These are phyloP conservation scores for Acer campestre DNA, from an alignment of 345 rosid genomes.

Conservation along the genomic window DNA sequence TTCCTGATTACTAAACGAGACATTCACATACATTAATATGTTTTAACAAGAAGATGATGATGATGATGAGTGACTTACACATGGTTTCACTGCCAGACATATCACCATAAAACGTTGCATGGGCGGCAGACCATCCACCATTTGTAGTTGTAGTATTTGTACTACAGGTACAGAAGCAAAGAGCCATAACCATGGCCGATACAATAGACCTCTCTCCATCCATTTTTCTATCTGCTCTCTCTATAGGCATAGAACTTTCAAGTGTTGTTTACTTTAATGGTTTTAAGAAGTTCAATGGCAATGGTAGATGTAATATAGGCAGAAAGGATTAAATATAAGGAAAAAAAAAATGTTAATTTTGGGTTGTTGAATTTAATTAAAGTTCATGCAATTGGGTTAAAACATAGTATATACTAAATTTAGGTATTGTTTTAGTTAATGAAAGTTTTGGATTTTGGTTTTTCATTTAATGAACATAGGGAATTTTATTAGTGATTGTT, in stretches of 20 bases:
- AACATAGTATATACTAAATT: no score
- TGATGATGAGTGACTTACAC: background rate
- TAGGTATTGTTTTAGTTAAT: no score
- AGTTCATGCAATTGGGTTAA: no score
- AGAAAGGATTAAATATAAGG: no score
- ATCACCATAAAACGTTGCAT: slow-evolving; percentile 20
- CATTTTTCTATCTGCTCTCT: background rate
- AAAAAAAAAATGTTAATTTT: background rate
- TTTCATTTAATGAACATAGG: no score
- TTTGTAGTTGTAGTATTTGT: background rate
- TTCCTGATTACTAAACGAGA: no score
- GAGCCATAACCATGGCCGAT: background rate
- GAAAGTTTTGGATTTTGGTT: no score
- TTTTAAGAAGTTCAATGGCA: no score
- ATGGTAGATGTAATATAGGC: background rate
- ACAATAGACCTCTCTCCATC: background rate
- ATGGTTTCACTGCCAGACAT: slow-evolving; percentile 7
- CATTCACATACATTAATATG: background rate
- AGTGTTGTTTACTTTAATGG: background rate
- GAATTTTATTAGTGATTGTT: no score
- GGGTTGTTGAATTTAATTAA: slow-evolving; percentile 1
- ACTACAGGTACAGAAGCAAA: background rate
- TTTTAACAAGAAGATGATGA: background rate
- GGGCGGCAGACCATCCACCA: slow-evolving; percentile 1
- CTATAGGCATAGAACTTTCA: background rate